These are phyloP conservation scores for Curvularia sp. DNA, from an alignment of 2,329 filamentous ascomycete species.

Conservation along the genomic window DNA sequence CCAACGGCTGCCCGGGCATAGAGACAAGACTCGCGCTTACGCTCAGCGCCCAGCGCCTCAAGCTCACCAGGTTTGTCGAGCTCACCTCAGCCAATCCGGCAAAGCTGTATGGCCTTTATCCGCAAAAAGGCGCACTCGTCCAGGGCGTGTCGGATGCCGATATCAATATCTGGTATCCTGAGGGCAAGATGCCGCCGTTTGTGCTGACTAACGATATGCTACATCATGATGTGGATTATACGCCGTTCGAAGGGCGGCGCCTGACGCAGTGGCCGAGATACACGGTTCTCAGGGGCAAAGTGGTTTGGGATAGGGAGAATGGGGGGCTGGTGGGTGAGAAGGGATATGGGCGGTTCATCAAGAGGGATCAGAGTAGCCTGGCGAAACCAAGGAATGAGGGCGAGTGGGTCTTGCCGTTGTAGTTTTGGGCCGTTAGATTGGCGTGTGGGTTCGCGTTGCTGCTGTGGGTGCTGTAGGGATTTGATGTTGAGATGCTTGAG, in stretches of 20 bases:
- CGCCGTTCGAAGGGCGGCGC: constrained; percentile 65
- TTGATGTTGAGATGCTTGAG: neutral
- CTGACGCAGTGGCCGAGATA: constrained; percentile 68
- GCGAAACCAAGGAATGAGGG: constrained; percentile 40
- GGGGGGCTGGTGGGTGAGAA: constrained; percentile 59
- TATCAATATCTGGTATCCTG: constrained; percentile 59
- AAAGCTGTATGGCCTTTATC: constrained; percentile 65
- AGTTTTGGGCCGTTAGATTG: neutral
- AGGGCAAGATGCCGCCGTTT: constrained; percentile 54
- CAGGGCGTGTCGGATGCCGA: constrained; percentile 64
- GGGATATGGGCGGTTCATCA: constrained; percentile 60
- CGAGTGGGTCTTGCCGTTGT: constrained; percentile 34
- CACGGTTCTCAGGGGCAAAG: constrained; percentile 64
- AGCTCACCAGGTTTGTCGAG: constrained; percentile 61
- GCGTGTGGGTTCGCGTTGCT: neutral
- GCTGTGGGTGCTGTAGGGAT: neutral
- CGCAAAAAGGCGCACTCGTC: constrained; percentile 58
- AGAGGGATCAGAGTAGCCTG: constrained; percentile 52
- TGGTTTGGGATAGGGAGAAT: constrained; percentile 65
- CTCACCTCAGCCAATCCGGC: constrained; percentile 64
- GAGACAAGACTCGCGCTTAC: constrained; percentile 63
- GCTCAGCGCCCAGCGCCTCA: constrained; percentile 52
- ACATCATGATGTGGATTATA: constrained; percentile 69
- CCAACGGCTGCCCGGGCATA: constrained; percentile 65
- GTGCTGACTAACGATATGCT: constrained; percentile 61